phyloP scores from a whole-genome alignment of 768 basidiomycete genomes.

The Pluteus cervinus region DNA sequence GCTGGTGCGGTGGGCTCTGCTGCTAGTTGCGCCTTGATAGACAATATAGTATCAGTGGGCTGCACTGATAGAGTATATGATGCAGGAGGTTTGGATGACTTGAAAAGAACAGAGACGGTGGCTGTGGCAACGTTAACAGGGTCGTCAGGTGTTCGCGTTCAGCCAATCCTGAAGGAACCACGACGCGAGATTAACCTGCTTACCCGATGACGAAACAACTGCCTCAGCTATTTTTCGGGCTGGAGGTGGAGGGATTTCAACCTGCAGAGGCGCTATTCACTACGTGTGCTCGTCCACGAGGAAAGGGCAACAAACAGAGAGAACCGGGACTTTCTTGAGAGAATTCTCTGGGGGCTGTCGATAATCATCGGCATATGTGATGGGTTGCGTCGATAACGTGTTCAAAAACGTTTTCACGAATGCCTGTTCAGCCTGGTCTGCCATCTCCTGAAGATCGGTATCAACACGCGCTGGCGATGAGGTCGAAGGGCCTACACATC shows the following conservation, averaged over 20 bases:
- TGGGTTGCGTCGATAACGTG: constrained; percentile 59
- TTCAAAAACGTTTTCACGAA: constrained; percentile 65
- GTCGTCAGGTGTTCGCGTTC: neutral
- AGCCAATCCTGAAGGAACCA: neutral
- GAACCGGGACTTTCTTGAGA: constrained; percentile 62
- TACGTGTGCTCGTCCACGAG: too few relatives aligned
- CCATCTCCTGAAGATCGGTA: too few relatives aligned
- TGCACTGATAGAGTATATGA: constrained; percentile 68
- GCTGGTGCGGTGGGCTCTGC: constrained; percentile 65
- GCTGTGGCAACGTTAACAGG: constrained; percentile 20
- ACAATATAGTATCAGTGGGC: constrained; percentile 75
- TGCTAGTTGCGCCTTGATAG: constrained; percentile 75
- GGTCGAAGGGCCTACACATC: too few relatives aligned
- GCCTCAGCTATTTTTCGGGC: constrained; percentile 5
- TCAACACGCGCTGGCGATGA: too few relatives aligned
- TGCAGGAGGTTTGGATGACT: constrained; percentile 84
- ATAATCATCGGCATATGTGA: constrained; percentile 69
- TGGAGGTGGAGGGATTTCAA: constrained; percentile 6
- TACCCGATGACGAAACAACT: neutral
- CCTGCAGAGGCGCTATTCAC: too few relatives aligned
- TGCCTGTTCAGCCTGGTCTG: constrained; percentile 54
- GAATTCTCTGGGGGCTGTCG: constrained; percentile 63
- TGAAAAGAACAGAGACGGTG: constrained; percentile 72
- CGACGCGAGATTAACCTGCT: neutral
- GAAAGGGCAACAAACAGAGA: constrained; percentile 69